A percentile compares a stretch with the other conserved stretches of the same genome.
Evolutionary conservation across 1,284 basidiomycete species (phyloP).

Genomic region (Tetrapyrgos nigripes): DNA sequence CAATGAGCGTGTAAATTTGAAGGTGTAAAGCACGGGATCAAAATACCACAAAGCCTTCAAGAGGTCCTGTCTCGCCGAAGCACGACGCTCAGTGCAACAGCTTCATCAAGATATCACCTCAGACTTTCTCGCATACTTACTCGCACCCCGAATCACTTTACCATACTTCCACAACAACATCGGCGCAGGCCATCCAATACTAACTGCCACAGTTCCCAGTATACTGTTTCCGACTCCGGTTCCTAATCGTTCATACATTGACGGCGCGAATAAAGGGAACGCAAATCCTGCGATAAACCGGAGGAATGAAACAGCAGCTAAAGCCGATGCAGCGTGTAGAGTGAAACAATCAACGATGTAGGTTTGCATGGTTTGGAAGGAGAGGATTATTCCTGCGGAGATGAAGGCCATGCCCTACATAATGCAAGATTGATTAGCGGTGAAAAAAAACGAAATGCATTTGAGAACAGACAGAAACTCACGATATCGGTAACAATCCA

Average conservation of each 20-base stretch:
- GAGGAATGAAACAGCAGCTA: slow-evolving; percentile 62
- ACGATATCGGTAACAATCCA: slow-evolving; percentile 69
- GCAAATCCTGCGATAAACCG: slow-evolving; percentile 68
- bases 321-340: slow-evolving; percentile 52
- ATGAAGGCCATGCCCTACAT: slow-evolving; percentile 61
- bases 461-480: slow-evolving; percentile 18
- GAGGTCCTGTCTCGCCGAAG: no score
- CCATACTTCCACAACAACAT: slow-evolving; percentile 14
- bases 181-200: slow-evolving; percentile 66
- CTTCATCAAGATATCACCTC: background rate
- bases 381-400: slow-evolving; percentile 60
- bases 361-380: slow-evolving; percentile 64
- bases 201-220: slow-evolving; percentile 59
- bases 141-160: slow-evolving; percentile 1
- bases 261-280: slow-evolving; percentile 71
- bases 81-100: no score
- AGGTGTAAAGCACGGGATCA: no score
- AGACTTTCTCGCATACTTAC: slow-evolving; percentile 4
- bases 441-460: background rate
- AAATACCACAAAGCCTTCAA: no score
- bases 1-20: no score
- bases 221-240: slow-evolving; percentile 71
- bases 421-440: background rate
- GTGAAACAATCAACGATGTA: slow-evolving; percentile 75
- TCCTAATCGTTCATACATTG: slow-evolving; percentile 67